phyloP scores from a whole-genome alignment of 306 rosid genomes.

The Casuarina equisetifolia region DNA sequence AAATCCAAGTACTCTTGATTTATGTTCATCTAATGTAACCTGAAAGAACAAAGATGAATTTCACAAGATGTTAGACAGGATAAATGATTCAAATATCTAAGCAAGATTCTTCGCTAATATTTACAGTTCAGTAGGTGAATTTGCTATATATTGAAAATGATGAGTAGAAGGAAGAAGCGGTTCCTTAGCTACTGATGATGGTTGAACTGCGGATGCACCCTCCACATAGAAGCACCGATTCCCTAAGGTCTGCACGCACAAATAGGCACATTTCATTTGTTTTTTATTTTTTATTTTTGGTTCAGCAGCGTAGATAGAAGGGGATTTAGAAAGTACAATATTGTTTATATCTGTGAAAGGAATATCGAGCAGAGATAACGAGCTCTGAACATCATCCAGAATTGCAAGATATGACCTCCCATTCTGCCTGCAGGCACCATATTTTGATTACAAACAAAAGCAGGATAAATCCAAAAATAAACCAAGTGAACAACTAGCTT shows the following conservation, averaged over 20 bases:
- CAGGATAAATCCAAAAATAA: slow-evolving; percentile 5
- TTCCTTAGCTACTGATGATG: slow-evolving; percentile 88
- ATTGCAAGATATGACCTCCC: slow-evolving; percentile 89
- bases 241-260: slow-evolving; percentile 60
- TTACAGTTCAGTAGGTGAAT: neutral
- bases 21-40: slow-evolving; percentile 67
- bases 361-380: slow-evolving; percentile 59
- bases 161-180: neutral
- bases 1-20: slow-evolving; percentile 55
- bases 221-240: slow-evolving; percentile 63
- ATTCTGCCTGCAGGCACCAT: slow-evolving; percentile 56
- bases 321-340: slow-evolving; percentile 54
- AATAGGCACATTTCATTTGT: slow-evolving; percentile 15
- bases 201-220: slow-evolving; percentile 79
- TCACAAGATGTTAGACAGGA: neutral
- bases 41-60: slow-evolving; percentile 27
- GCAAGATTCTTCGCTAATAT: slow-evolving; percentile 5
- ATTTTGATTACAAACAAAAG: neutral
- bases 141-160: neutral
- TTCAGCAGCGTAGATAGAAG: slow-evolving; percentile 12
- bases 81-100: too few relatives aligned
- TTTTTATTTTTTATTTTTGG: neutral
- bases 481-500: slow-evolving; percentile 8
- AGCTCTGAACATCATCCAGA: slow-evolving; percentile 60
- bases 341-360: slow-evolving; percentile 86